Evolutionary conservation across 345 rosid genomes (phyloP).

Genomic region (Odontarrhena argentea): DNA sequence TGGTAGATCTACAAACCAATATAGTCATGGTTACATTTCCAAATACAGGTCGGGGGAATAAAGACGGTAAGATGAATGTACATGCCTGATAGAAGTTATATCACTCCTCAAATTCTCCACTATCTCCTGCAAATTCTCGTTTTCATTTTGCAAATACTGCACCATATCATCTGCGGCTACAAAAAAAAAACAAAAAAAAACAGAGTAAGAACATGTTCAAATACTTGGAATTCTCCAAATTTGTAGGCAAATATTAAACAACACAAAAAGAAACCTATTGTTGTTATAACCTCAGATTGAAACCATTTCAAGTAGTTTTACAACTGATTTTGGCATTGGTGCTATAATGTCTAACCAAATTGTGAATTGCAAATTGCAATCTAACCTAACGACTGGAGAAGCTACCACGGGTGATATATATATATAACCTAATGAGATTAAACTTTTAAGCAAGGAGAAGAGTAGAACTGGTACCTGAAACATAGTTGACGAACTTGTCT

Average conservation of each 20-base stretch:
- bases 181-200: constrained; percentile 22
- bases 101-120: constrained; percentile 54
- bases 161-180: constrained; percentile 79
- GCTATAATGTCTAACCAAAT: neutral
- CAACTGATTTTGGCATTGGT: constrained; percentile 8
- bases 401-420: neutral
- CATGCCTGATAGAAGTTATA: constrained; percentile 58
- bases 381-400: constrained; percentile 16
- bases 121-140: constrained; percentile 47
- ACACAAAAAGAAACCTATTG: neutral
- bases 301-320: neutral
- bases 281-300: neutral
- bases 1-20: constrained; percentile 51
- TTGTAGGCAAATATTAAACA: neutral
- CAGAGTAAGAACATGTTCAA: neutral
- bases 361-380: constrained; percentile 10
- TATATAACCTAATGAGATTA: neutral
- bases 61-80: neutral
- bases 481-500: constrained; percentile 60
- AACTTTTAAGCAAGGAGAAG: constrained; percentile 4
- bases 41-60: neutral
- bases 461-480: constrained; percentile 51
- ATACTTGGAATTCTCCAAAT: constrained; percentile 3
- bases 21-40: constrained; percentile 1
- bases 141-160: constrained; percentile 63